phyloP scores from a whole-genome alignment of 768 basidiomycete genomes.

The Tubosaeta sp. region DNA sequence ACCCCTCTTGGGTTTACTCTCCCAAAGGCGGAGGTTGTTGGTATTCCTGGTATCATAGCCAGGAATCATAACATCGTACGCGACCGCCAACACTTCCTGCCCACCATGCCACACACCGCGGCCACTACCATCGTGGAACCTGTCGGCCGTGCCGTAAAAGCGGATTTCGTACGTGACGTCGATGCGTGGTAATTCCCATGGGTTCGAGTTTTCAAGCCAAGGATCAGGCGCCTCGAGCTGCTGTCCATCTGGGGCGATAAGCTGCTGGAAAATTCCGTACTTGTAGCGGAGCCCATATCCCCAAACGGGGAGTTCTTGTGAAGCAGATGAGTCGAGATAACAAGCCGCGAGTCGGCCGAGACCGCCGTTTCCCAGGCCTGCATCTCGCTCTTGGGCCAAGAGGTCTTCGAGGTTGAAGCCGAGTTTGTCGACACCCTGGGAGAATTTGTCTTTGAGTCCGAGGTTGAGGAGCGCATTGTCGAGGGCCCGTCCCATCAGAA shows the following conservation, averaged over 20 bases:
- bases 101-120: slow-evolving; percentile 81
- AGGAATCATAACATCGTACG: slow-evolving; percentile 94
- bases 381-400: slow-evolving; percentile 86
- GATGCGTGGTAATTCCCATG: slow-evolving; percentile 82
- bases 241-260: slow-evolving; percentile 78
- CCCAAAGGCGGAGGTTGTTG: slow-evolving; percentile 86
- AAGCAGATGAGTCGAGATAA: slow-evolving; percentile 91
- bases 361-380: slow-evolving; percentile 92
- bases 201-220: slow-evolving; percentile 85
- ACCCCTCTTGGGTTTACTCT: slow-evolving; percentile 80
- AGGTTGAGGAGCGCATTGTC: slow-evolving; percentile 87
- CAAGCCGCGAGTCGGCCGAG: slow-evolving; percentile 95
- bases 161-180: slow-evolving; percentile 84
- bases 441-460: slow-evolving; percentile 73
- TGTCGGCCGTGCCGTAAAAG: slow-evolving; percentile 84
- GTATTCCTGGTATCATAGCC: slow-evolving; percentile 76
- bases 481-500: slow-evolving; percentile 78
- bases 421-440: slow-evolving; percentile 62
- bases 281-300: slow-evolving; percentile 92
- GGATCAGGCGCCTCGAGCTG: slow-evolving; percentile 92
- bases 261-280: slow-evolving; percentile 94
- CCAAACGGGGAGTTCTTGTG: slow-evolving; percentile 90
- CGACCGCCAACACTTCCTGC: slow-evolving; percentile 89
- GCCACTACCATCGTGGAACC: slow-evolving; percentile 52
- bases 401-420: slow-evolving; percentile 91